Evolutionary conservation across 2,329 filamentous ascomycete genomes (phyloP).

Genomic region (Trichoderma atrobrunneum): DNA sequence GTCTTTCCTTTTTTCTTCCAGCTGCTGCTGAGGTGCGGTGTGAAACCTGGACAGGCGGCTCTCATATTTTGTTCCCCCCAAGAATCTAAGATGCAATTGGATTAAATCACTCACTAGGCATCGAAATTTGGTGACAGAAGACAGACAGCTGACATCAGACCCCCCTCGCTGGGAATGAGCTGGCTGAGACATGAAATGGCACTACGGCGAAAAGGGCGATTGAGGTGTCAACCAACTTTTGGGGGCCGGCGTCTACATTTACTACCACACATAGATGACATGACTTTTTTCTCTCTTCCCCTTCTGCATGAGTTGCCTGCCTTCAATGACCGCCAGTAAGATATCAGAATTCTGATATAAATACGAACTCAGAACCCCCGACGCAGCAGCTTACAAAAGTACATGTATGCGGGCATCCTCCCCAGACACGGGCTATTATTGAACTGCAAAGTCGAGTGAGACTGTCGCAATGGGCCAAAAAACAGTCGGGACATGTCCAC

Average conservation of each 20-base stretch:
- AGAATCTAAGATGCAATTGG: slow-evolving; percentile 10
- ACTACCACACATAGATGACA: background rate
- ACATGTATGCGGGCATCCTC: background rate
- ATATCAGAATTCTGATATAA: background rate
- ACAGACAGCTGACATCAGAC: slow-evolving; percentile 15
- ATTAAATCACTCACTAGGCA: background rate
- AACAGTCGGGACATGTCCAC: background rate
- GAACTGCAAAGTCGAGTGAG: background rate
- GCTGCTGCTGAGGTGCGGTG: slow-evolving; percentile 1
- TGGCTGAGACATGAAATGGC: slow-evolving; percentile 8
- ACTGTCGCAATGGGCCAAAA: background rate
- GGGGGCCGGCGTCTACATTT: background rate
- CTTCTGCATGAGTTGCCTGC: background rate
- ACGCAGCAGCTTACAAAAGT: background rate
- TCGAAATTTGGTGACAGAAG: slow-evolving; percentile 8
- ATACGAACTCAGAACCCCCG: background rate
- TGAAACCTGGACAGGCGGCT: background rate
- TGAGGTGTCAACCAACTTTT: background rate
- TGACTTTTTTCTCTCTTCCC: background rate
- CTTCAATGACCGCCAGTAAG: background rate
- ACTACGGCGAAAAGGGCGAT: background rate
- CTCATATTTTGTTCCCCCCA: background rate
- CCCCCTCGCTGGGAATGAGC: background rate
- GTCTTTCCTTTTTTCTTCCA: background rate
- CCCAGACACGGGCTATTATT: background rate